A percentile compares a stretch with the other conserved stretches of the same genome.
phyloP scores from a whole-genome alignment of 495 filamentous ascomycete genomes.

The Penicillium bialowiezense region DNA sequence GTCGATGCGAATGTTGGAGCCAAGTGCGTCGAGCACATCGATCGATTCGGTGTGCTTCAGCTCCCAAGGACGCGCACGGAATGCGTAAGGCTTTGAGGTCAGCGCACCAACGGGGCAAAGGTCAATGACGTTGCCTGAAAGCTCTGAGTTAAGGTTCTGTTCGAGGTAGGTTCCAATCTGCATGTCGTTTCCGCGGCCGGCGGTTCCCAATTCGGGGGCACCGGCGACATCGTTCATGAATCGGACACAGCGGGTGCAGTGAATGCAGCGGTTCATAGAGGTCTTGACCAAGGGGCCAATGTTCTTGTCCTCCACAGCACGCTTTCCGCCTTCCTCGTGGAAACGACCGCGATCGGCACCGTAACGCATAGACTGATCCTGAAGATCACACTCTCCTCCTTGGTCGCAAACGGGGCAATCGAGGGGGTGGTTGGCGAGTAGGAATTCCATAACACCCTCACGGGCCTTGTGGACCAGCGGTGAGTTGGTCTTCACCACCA shows the following conservation, averaged over 20 bases:
- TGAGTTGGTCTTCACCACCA: conserved; percentile 98
- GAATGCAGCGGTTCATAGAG: conserved; percentile 99
- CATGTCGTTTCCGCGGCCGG: conserved; percentile 91
- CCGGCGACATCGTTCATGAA: conserved; percentile 98
- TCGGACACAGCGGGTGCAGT: conserved; percentile 95
- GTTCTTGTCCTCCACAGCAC: conserved; percentile 98
- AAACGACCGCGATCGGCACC: conserved; percentile 94
- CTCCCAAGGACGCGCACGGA: conserved; percentile 96
- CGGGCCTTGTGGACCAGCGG: conserved; percentile 94
- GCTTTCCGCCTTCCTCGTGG: conserved; percentile 91
- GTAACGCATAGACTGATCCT: conserved; percentile 99
- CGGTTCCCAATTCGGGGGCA: conserved; percentile 89
- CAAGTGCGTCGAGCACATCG: conserved; percentile 88
- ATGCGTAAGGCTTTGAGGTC: conserved; percentile 95
- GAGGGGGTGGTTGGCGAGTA: conserved; percentile 93
- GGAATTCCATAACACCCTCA: conserved; percentile 98
- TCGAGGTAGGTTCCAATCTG: conserved; percentile 98
- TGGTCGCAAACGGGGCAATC: conserved; percentile 99
- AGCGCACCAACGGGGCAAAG: conserved; percentile 96
- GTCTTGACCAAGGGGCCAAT: conserved; percentile 98
- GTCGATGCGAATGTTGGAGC: conserved; percentile 92
- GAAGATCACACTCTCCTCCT: conserved; percentile 96
- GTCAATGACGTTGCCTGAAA: conserved; percentile 97
- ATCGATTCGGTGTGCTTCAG: conserved; percentile 89
- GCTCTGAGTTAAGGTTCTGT: conserved; percentile 82